Conservation (phyloP, 179 eudicot species). For the Sideroxylon spinosum region DNA sequence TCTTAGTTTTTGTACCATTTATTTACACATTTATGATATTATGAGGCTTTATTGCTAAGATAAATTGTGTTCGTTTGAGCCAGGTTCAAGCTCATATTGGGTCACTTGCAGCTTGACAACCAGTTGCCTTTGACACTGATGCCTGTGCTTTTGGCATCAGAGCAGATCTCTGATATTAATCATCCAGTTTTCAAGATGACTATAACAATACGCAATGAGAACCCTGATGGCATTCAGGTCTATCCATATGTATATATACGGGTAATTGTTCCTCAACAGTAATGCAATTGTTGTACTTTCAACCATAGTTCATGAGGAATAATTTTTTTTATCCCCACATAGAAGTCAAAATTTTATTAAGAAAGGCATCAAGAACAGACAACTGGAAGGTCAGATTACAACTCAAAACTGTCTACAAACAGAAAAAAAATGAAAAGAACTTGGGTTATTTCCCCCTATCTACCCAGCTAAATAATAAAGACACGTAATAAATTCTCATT, state of each 20-base stretch:
- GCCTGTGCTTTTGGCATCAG: conserved; percentile 95
- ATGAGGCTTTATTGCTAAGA: background rate
- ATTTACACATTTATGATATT: background rate
- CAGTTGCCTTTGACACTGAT: conserved; percentile 82
- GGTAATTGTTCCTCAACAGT: conserved; percentile 39
- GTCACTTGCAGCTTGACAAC: conserved; percentile 86
- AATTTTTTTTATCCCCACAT: background rate
- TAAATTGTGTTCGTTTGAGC: conserved; percentile 11
- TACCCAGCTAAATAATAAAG: no score
- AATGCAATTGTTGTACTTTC: background rate
- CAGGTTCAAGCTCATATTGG: conserved; percentile 90
- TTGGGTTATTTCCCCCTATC: no score
- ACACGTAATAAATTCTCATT: no score
- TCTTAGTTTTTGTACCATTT: background rate
- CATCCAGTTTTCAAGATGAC: conserved; percentile 89
- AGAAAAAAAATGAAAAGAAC: no score
- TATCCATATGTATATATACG: conserved; percentile 79
- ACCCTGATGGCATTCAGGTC: conserved; percentile 78
- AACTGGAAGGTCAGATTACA: no score
- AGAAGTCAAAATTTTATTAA: no score
- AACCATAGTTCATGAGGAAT: background rate
- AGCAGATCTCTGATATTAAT: conserved; percentile 54
- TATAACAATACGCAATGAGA: conserved; percentile 72
- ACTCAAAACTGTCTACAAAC: no score
- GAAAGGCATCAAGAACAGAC: no score